These are phyloP conservation scores for Blastobotrys muscicola DNA, from an alignment of 805 yeast genomes.

Conservation along the genomic window DNA sequence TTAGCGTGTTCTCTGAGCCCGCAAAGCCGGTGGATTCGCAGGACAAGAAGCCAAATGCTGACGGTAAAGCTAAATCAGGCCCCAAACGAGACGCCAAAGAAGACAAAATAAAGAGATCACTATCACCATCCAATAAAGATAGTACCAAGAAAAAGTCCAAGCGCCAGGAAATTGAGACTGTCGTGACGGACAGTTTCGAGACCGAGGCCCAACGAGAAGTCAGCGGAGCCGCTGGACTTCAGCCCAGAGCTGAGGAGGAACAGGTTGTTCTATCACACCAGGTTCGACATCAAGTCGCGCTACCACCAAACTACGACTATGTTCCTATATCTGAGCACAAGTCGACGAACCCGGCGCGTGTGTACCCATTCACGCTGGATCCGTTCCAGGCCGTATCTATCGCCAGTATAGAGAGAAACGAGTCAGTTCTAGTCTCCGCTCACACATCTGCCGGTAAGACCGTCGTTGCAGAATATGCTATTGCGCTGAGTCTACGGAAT, in stretches of 20 bases:
- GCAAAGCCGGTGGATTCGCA: constrained; percentile 6
- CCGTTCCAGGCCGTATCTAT: constrained; percentile 97
- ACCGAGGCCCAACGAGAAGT: constrained; percentile 87
- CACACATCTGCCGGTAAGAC: constrained; percentile 98
- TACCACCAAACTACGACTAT: constrained; percentile 87
- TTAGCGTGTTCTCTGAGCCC: constrained; percentile 24
- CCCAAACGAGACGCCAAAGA: background rate
- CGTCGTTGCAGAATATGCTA: constrained; percentile 94
- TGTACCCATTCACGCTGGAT: constrained; percentile 87
- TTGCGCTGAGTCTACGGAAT: constrained; percentile 85
- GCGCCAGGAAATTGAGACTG: constrained; percentile 33
- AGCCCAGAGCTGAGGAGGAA: constrained; percentile 33
- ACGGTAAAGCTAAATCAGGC: constrained; percentile 1
- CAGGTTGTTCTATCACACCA: constrained; percentile 75
- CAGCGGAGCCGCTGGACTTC: constrained; percentile 65
- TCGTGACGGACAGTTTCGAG: constrained; percentile 79
- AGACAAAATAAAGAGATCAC: background rate
- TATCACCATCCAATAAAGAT: background rate
- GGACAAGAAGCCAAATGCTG: constrained; percentile 4
- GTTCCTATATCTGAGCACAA: constrained; percentile 82
- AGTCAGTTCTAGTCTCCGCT: constrained; percentile 93
- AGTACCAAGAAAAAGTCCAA: constrained; percentile 4
- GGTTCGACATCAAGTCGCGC: constrained; percentile 95
- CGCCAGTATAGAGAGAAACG: constrained; percentile 90
- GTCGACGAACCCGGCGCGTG: constrained; percentile 68